Evolutionary conservation across 768 basidiomycete genomes (phyloP), one percentile per base, ranked within the genome.

Genomic region (Hygrocybe coccinea): DNA sequence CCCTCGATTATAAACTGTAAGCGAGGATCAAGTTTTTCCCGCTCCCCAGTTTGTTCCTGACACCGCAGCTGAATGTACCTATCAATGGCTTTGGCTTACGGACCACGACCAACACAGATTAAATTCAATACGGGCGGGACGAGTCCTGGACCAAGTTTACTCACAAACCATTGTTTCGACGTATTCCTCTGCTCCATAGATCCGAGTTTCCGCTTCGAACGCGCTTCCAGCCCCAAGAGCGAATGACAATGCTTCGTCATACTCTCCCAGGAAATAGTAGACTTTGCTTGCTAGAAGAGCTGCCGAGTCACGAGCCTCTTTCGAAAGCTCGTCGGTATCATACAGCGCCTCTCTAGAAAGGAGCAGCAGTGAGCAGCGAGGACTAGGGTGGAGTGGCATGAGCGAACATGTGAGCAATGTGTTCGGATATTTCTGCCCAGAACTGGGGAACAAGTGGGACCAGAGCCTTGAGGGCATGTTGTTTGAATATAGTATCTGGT

Each of bases 381-480:
- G 17, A 51, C 52, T 24, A 48, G 53, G 44, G 36, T 57, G 56
- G 35, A 56, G 59, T 36, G 51, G 50, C 56, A 48, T 5, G 17
- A 25, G 76, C 91, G 64, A 69, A 91, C 95, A 98, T 93, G 56
- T 85, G 75, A 34, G 88, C 82, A 64, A 97, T 87, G 67, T 90
- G 84, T 71, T 99, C 97, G 62, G 92, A 94, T 65, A 98, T 95
- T 78, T 99, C 97, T 46, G 95, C 88, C 97, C 97, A 99, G 72
- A 97, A 98, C 64, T 90, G 87, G 37, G 94, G 84, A 6, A 98
- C 92, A 44, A 97, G 81, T 14, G 82, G 74, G 65, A 84, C 88
- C 52, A 99, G 79, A 44, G 86, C 80, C 49, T 83, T 82, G 63
- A 99, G 84, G 21, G 97, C 97, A 78, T 97, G 89, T 64, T 91